phyloP scores from a whole-genome alignment of 495 filamentous ascomycete species.

The Hypoxylon intermedium region DNA sequence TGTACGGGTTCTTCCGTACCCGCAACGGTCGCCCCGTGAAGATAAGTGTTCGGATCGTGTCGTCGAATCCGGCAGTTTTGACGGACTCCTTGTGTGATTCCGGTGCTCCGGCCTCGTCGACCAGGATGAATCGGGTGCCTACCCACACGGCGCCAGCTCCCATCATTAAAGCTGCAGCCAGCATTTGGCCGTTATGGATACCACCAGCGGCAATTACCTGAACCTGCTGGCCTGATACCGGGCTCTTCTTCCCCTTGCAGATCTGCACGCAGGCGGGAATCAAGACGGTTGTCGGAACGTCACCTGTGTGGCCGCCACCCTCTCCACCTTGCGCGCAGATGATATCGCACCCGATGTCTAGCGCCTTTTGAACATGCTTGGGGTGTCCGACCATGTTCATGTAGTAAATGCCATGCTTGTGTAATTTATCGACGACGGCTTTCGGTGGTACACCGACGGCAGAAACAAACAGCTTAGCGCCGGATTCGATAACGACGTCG shows the following conservation, averaged over 20 bases:
- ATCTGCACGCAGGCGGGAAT: constrained; percentile 90
- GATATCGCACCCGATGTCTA: constrained; percentile 86
- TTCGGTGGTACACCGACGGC: constrained; percentile 94
- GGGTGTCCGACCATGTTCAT: constrained; percentile 99
- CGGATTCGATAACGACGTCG: constrained; percentile 89
- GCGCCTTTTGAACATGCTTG: constrained; percentile 94
- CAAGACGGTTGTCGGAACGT: constrained; percentile 85
- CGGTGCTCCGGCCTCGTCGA: constrained; percentile 91
- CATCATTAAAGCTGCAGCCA: constrained; percentile 91
- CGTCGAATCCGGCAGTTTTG: constrained; percentile 87
- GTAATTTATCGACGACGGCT: constrained; percentile 84
- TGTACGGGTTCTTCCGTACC: constrained; percentile 91
- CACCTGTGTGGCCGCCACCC: constrained; percentile 89
- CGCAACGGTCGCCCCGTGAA: constrained; percentile 96
- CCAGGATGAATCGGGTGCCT: constrained; percentile 92
- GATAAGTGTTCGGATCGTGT: constrained; percentile 95
- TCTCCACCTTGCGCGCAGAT: constrained; percentile 95
- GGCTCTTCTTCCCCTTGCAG: constrained; percentile 80
- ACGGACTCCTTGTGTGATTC: constrained; percentile 97
- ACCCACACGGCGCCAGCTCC: constrained; percentile 95
- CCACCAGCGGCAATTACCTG: constrained; percentile 94
- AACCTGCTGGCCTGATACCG: constrained; percentile 83
- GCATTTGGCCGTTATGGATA: constrained; percentile 88
- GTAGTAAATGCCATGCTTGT: constrained; percentile 86
- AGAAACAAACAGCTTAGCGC: constrained; percentile 92